phyloP scores from a whole-genome alignment of 441 rosid species.

The Croton setiger region DNA sequence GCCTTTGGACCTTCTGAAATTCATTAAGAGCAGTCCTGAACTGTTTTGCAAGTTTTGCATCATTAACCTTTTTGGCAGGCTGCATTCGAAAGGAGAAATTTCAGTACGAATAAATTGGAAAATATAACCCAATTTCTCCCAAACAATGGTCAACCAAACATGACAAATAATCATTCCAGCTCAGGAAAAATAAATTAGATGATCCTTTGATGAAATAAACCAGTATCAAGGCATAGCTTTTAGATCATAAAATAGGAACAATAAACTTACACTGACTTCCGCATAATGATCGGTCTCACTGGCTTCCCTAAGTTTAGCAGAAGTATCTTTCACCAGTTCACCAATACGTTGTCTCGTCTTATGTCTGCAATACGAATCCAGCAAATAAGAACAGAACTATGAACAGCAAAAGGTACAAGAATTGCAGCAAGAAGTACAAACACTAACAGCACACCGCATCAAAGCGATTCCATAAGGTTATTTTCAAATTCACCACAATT shows the following conservation, averaged over 20 bases:
- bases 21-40: conserved; percentile 67
- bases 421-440: background rate
- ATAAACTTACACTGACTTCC: conserved; percentile 49
- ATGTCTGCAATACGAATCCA: conserved; percentile 38
- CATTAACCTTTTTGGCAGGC: conserved; percentile 72
- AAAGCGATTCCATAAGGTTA: background rate
- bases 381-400: background rate
- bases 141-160: background rate
- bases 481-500: background rate
- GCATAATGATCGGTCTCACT: conserved; percentile 56
- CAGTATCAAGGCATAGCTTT: background rate
- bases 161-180: background rate
- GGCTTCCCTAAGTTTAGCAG: conserved; percentile 68
- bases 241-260: background rate
- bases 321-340: conserved; percentile 72
- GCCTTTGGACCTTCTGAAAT: conserved; percentile 83
- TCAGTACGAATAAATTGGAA: conserved; percentile 9
- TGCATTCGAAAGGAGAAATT: conserved; percentile 28
- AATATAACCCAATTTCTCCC: background rate
- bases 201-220: background rate
- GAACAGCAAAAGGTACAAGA: background rate
- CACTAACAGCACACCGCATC: background rate
- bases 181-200: background rate
- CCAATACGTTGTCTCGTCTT: conserved; percentile 62
- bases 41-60: conserved; percentile 85